Conservation (phyloP, 1,139 yeast genomes). For the Yamadazyma diddensiae region DNA sequence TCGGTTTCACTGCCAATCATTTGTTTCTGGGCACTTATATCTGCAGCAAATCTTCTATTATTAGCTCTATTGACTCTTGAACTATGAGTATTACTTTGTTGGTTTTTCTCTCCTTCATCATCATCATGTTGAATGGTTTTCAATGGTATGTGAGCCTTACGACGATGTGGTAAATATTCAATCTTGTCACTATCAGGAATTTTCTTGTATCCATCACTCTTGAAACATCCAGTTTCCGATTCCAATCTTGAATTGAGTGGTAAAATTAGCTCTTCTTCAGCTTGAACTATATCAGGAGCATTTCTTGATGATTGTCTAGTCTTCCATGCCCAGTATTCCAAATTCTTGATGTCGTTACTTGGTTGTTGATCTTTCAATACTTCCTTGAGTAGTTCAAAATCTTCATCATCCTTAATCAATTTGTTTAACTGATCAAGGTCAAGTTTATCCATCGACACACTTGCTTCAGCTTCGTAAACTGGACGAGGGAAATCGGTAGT, state of each 20-base stretch:
- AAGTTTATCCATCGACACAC: slow-evolving; percentile 22
- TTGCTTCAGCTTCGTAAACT: slow-evolving; percentile 45
- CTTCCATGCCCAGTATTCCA: slow-evolving; percentile 71
- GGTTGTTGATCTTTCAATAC: slow-evolving; percentile 30
- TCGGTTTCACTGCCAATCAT: slow-evolving; percentile 82
- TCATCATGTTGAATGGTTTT: slow-evolving; percentile 58
- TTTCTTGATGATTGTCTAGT: slow-evolving; percentile 31
- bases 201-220: slow-evolving; percentile 72
- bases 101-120: slow-evolving; percentile 37
- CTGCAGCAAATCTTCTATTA: slow-evolving; percentile 88
- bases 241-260: slow-evolving; percentile 37
- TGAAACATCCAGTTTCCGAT: slow-evolving; percentile 59
- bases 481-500: slow-evolving; percentile 43
- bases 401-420: slow-evolving; percentile 72
- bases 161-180: slow-evolving; percentile 76
- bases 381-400: slow-evolving; percentile 50
- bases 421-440: slow-evolving; percentile 53
- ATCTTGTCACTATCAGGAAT: slow-evolving; percentile 71
- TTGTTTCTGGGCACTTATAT: slow-evolving; percentile 77
- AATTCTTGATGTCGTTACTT: slow-evolving; percentile 31
- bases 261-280: slow-evolving; percentile 18
- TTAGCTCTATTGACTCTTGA: slow-evolving; percentile 88
- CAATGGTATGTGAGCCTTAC: slow-evolving; percentile 52
- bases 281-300: slow-evolving; percentile 24
- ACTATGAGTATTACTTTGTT: slow-evolving; percentile 40